Evolutionary conservation across 2,329 filamentous ascomycete species (phyloP).

Genomic region (Ilyonectria sp.): DNA sequence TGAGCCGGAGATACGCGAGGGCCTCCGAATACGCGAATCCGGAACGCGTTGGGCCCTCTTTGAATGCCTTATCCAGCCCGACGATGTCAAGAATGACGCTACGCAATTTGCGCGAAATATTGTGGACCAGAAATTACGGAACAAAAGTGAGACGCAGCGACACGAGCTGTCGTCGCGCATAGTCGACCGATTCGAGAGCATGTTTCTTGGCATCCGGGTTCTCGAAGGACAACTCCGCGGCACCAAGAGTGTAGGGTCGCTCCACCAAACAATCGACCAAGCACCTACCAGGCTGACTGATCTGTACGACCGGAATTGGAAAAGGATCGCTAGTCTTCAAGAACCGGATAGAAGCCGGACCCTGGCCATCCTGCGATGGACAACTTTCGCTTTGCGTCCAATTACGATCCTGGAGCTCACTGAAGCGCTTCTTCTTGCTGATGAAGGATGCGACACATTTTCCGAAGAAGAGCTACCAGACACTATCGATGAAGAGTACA

Average conservation of each 20-base stretch:
- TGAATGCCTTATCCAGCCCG: conserved; percentile 9
- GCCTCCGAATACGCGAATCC: conserved; percentile 13
- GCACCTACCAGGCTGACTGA: conserved; percentile 47
- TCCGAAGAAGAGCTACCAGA: conserved; percentile 46
- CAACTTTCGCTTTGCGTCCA: conserved; percentile 47
- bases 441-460: conserved; percentile 38
- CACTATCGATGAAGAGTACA: conserved; percentile 48
- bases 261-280: conserved; percentile 48
- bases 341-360: conserved; percentile 43
- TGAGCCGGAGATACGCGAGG: conserved; percentile 41
- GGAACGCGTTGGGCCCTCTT: not conserved
- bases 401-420: conserved; percentile 48
- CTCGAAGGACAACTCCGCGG: conserved; percentile 44
- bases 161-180: conserved; percentile 45
- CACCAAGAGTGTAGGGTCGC: conserved; percentile 46
- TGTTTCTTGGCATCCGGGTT: conserved; percentile 52
- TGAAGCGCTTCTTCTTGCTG: conserved; percentile 46
- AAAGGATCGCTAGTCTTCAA: conserved; percentile 40
- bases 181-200: conserved; percentile 48
- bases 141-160: conserved; percentile 40
- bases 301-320: conserved; percentile 51
- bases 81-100: conserved; percentile 45
- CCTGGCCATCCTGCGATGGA: conserved; percentile 50
- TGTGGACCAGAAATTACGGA: conserved; percentile 48
- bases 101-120: conserved; percentile 43